A percentile compares a stretch with the other conserved stretches of the same genome.
phyloP scores from a whole-genome alignment of 2,329 filamentous ascomycete species.

The Colletotrichum sublineola region DNA sequence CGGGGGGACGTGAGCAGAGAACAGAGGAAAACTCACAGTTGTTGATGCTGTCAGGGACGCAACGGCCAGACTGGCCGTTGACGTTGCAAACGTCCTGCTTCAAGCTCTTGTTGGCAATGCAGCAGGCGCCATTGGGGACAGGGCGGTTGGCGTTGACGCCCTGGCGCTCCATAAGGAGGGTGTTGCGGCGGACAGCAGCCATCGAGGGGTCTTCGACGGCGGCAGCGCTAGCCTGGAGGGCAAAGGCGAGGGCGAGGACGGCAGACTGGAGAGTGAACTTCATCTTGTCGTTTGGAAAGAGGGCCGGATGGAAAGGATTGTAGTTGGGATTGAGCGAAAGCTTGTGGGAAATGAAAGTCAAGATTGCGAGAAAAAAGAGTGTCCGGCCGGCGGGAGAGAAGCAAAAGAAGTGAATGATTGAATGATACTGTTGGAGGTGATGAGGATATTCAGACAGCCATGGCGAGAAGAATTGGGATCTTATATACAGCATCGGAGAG shows the following conservation, averaged over 20 bases:
- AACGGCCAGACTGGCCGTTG: conserved; percentile 51
- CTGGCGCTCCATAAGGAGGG: conserved; percentile 47
- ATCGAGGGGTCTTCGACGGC: conserved; percentile 43
- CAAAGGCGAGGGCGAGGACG: conserved; percentile 47
- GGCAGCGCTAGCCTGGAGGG: conserved; percentile 42
- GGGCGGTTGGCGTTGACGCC: conserved; percentile 53
- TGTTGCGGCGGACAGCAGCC: conserved; percentile 45
- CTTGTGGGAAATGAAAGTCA: background rate
- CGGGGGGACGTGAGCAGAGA: background rate
- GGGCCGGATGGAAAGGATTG: background rate
- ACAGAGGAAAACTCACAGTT: conserved; percentile 48
- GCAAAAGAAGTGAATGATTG: conserved; percentile 36
- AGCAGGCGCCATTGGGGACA: conserved; percentile 52
- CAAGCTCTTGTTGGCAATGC: conserved; percentile 51
- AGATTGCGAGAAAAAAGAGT: conserved; percentile 17
- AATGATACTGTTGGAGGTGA: conserved; percentile 1
- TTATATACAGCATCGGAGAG: conserved; percentile 16
- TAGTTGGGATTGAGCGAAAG: conserved; percentile 10
- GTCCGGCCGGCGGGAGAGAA: conserved; percentile 40
- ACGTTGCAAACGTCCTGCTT: conserved; percentile 55
- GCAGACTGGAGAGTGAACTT: conserved; percentile 46
- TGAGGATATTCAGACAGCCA: background rate
- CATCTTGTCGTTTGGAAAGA: conserved; percentile 45
- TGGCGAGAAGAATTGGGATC: background rate
- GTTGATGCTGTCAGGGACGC: conserved; percentile 52